phyloP scores from a whole-genome alignment of 2,329 filamentous ascomycete species.

The Beauveria pseudobassiana region DNA sequence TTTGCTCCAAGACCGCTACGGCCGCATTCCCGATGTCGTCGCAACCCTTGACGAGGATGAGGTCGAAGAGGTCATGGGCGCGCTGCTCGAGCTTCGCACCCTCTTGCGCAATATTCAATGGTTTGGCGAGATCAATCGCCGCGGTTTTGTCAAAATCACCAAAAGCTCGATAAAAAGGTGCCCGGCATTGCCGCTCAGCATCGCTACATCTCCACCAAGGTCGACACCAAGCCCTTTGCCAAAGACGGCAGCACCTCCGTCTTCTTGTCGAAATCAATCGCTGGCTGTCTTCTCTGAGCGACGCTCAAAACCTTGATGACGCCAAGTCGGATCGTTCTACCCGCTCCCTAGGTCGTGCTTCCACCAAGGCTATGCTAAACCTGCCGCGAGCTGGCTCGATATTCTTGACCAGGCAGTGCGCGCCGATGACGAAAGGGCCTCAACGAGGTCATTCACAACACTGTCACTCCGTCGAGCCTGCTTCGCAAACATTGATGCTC shows the following conservation, averaged over 20 bases:
- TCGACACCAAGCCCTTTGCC: constrained; percentile 81
- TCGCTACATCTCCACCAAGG: constrained; percentile 82
- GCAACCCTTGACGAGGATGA: constrained; percentile 80
- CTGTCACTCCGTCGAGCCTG: constrained; percentile 35
- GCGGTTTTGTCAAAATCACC: constrained; percentile 95
- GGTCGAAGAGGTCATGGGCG: constrained; percentile 82
- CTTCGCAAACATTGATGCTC: constrained; percentile 60
- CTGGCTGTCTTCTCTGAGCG: constrained; percentile 78
- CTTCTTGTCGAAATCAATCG: constrained; percentile 67
- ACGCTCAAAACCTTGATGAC: constrained; percentile 71
- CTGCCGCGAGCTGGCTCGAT: constrained; percentile 64
- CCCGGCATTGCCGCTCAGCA: constrained; percentile 68
- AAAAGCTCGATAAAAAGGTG: constrained; percentile 96
- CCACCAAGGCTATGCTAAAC: constrained; percentile 67
- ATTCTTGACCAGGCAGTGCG: constrained; percentile 65
- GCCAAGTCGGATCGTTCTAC: constrained; percentile 65
- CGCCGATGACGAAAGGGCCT: constrained; percentile 56
- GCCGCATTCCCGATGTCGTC: constrained; percentile 59
- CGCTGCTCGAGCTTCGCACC: constrained; percentile 78
- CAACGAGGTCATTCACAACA: constrained; percentile 48
- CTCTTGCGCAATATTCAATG: constrained; percentile 89
- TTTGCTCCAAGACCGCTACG: constrained; percentile 82
- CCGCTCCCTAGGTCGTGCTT: constrained; percentile 67
- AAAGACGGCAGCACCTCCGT: constrained; percentile 52
- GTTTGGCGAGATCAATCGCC: constrained; percentile 95